phyloP scores from a whole-genome alignment of 176 grass and related monocot species.

The Lolium perenne region DNA sequence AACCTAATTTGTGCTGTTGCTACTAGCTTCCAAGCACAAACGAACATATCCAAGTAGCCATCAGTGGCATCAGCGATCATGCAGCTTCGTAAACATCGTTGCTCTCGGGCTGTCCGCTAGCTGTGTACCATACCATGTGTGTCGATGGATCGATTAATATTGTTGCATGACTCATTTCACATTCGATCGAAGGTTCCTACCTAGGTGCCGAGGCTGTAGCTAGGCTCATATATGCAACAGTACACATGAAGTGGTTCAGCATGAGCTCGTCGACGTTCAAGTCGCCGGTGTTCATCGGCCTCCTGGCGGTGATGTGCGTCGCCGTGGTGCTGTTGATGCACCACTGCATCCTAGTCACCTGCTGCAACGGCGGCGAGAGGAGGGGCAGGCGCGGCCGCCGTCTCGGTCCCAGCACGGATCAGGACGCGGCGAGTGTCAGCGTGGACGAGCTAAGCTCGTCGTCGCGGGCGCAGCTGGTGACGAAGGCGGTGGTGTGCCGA shows the following conservation, averaged over 20 bases:
- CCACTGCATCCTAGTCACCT: constrained; percentile 48
- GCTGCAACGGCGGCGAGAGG: constrained; percentile 19
- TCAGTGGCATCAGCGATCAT: constrained; percentile 18
- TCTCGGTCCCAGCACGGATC: neutral
- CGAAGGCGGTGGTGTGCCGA: constrained; percentile 26
- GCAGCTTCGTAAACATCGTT: constrained; percentile 44
- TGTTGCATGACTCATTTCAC: neutral
- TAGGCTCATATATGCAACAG: neutral
- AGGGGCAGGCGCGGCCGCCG: neutral
- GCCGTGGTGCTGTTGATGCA: constrained; percentile 29
- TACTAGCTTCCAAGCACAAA: neutral
- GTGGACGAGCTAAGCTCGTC: constrained; percentile 36
- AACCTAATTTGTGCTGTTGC: neutral
- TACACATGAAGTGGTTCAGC: neutral
- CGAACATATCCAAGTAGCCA: neutral
- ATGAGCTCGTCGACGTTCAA: neutral
- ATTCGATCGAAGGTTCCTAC: constrained; percentile 13
- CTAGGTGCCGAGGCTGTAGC: neutral
- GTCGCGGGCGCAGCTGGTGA: constrained; percentile 42
- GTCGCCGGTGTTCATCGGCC: constrained; percentile 53
- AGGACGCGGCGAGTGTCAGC: neutral
- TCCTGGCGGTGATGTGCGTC: constrained; percentile 41
- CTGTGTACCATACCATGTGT: neutral
- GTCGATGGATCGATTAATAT: neutral
- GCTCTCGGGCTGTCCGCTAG: constrained; percentile 22